These are phyloP conservation scores for Solanum chacoense DNA, from an alignment of 305 asterid species.

Conservation along the genomic window DNA sequence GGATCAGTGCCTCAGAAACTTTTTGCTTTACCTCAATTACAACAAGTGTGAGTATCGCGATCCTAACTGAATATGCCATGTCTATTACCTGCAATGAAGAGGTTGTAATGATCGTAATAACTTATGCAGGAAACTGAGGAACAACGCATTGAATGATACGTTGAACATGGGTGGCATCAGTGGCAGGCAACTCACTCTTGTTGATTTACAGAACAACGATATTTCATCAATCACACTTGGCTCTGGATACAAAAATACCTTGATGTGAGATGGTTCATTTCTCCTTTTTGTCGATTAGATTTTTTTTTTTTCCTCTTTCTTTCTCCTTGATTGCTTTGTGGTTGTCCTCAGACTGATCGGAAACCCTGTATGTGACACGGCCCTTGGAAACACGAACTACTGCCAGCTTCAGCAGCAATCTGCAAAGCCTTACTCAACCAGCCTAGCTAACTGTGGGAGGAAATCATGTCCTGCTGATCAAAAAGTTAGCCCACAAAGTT, in stretches of 20 bases:
- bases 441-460: conserved; percentile 77
- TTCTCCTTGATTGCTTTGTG: background rate
- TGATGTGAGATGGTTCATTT: conserved; percentile 40
- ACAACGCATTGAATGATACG: conserved; percentile 60
- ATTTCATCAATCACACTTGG: conserved; percentile 64
- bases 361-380: conserved; percentile 70
- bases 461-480: conserved; percentile 51
- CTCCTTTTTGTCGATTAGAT: background rate
- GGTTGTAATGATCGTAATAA: background rate
- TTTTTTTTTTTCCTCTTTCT: background rate
- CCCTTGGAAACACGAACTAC: conserved; percentile 61
- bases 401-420: conserved; percentile 70
- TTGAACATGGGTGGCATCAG: conserved; percentile 56
- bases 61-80: background rate
- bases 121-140: conserved; percentile 57
- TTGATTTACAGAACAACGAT: conserved; percentile 74
- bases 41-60: conserved; percentile 69
- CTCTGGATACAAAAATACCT: conserved; percentile 56
- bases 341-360: conserved; percentile 58
- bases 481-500: conserved; percentile 80
- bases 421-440: conserved; percentile 67
- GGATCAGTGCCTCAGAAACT: conserved; percentile 60
- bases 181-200: conserved; percentile 56
- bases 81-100: background rate
- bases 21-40: conserved; percentile 64